Evolutionary conservation across 805 yeast genomes (phyloP), one percentile per base, ranked within the genome.

Genomic region (Candida ovalis): DNA sequence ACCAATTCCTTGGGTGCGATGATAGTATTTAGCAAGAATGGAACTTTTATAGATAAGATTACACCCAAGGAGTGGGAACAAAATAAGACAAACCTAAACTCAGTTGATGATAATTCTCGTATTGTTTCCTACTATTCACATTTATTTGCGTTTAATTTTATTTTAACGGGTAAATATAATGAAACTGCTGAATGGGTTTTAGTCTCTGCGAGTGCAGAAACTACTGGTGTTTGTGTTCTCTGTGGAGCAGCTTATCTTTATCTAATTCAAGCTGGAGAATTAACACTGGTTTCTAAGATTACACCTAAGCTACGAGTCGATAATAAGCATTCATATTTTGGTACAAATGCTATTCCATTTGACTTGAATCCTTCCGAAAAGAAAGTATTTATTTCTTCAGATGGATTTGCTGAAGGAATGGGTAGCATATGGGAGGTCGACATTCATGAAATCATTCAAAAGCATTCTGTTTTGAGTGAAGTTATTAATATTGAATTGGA

Each of bases 371-470:
- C 12, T n/a, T 5, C 38, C 1, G 45, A 52, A 21, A 52, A 53
- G 15, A 52, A 19, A 7, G 55, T 77, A 21, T 64, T 63, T 43
- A 55, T 76, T 2, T 66, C 79, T 1, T 65, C 64, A 17, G 73
- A 71, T 12, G 59, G 60, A 1, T 60, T 48, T 43, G 38, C 49
- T 17, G 58, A 58, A 25, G 77, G 76, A 2, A 60, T 61, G 46
- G 84, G 82, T 0, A 73, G 75, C 0, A 62, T 82, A 3, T 81
- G 81, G 74, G 54, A 57, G 32, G 47, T 77, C 1, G 47, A 62
- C 2, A 47, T 75, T 44, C 33, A 37, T 8, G 30, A 30, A 1
- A 27, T 57, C 18, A 35, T 61, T 10, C 19, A 45, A 0, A 30
- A 10, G 9, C 43, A 28, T 30, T n/a, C 17, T 9, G 18, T 15